These are phyloP conservation scores for Craterostigma plantagineum DNA, from an alignment of 257 asterid species.

Conservation along the genomic window DNA sequence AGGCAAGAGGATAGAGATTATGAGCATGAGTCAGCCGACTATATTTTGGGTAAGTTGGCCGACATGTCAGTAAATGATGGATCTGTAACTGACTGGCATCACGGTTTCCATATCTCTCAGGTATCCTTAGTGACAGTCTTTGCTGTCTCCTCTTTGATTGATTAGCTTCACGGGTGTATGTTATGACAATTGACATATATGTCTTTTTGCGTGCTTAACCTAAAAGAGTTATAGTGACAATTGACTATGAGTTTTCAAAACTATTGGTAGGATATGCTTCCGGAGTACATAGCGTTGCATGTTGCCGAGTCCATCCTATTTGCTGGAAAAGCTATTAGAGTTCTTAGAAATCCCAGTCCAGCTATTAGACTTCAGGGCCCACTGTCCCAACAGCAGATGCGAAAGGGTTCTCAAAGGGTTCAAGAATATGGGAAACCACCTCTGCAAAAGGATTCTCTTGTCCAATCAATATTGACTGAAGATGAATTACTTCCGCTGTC, in stretches of 20 bases:
- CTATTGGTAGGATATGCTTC: conserved; percentile 77
- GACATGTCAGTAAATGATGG: conserved; percentile 49
- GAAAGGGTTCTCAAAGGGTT: too few species aligned
- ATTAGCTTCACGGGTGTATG: too few species aligned
- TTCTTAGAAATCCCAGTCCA: conserved; percentile 90
- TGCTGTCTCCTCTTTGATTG: too few species aligned
- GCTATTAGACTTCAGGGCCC: conserved; percentile 29
- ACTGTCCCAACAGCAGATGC: conserved; percentile 39
- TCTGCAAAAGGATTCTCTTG: conserved; percentile 33
- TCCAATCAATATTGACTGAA: conserved; percentile 26
- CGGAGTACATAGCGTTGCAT: conserved; percentile 67
- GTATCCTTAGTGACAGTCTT: conserved; percentile 13
- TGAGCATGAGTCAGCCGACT: conserved; percentile 38
- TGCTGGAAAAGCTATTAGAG: conserved; percentile 94
- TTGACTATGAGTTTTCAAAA: not conserved
- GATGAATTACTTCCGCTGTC: conserved; percentile 85
- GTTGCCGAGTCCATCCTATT: conserved; percentile 78
- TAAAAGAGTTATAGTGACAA: not conserved
- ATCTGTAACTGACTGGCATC: conserved; percentile 79
- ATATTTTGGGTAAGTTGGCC: conserved; percentile 44
- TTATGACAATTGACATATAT: too few species aligned
- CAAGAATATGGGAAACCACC: too few species aligned
- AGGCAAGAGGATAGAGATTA: conserved; percentile 74
- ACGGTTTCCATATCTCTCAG: conserved; percentile 84
- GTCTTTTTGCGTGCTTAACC: too few species aligned